Percentiles rank a stretch among this genome's conserved stretches.
Conservation (phyloP, 1,284 basidiomycete species). For the Fistulinella cinereoalba region DNA sequence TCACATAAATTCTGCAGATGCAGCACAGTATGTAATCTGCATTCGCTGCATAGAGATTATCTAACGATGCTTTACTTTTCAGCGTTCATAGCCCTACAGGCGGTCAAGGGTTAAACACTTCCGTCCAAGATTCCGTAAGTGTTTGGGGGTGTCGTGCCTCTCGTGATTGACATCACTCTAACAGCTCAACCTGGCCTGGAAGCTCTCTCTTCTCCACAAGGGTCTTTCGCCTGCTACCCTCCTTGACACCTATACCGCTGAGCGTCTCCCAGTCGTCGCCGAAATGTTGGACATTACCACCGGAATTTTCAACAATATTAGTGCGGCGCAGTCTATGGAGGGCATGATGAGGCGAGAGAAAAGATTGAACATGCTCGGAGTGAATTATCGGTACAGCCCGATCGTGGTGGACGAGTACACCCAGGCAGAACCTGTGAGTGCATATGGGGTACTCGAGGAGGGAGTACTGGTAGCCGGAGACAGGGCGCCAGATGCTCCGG, state of each 20-base stretch:
- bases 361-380: constrained; percentile 32
- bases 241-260: constrained; percentile 36
- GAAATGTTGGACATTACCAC: constrained; percentile 36
- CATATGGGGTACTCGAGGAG: constrained; percentile 17
- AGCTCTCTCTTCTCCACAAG: no score
- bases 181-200: constrained; percentile 44
- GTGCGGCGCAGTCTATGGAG: background rate
- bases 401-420: constrained; percentile 32
- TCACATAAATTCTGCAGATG: constrained; percentile 2
- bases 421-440: background rate
- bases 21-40: constrained; percentile 18
- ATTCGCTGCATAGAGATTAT: background rate
- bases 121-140: constrained; percentile 39
- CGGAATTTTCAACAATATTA: background rate
- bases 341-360: constrained; percentile 9
- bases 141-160: background rate
- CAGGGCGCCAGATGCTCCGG: constrained; percentile 23
- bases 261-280: constrained; percentile 40
- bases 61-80: background rate
- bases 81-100: constrained; percentile 47
- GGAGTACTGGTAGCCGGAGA: constrained; percentile 17
- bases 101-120: constrained; percentile 44
- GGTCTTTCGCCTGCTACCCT: constrained; percentile 29
- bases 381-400: constrained; percentile 35
- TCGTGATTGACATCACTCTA: background rate